Conservation (phyloP, 495 filamentous ascomycete genomes). For the Penicillium goetzii region DNA sequence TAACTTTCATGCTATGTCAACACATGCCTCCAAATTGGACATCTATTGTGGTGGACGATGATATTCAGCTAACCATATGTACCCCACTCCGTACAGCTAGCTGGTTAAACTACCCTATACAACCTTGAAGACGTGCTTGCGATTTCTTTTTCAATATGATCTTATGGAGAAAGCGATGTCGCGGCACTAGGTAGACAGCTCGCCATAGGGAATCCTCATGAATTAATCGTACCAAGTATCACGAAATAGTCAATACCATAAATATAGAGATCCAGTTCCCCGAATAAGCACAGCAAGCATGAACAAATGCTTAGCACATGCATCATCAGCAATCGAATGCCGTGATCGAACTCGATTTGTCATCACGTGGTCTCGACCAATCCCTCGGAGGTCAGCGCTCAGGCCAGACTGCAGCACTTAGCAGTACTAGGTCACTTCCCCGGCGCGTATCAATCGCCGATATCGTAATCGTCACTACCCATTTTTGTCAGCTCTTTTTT, state of each 20-base stretch:
- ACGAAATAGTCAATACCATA: too few species aligned
- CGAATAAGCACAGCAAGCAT: too few species aligned
- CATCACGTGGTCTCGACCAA: conserved; percentile 21
- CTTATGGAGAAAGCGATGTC: neutral
- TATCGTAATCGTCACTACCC: conserved; percentile 21
- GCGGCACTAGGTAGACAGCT: neutral
- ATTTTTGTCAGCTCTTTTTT: conserved; percentile 25
- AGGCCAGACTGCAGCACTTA: neutral
- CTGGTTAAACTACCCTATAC: neutral
- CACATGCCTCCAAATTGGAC: neutral
- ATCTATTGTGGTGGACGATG: neutral
- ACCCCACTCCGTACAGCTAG: neutral
- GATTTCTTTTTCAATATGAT: neutral
- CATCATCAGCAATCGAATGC: neutral
- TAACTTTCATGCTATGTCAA: neutral
- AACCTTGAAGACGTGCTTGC: neutral
- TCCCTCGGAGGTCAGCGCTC: neutral
- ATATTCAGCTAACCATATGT: neutral
- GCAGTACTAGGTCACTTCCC: neutral
- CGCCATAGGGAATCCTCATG: neutral
- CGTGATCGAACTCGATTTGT: conserved; percentile 15
- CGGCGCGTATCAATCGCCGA: conserved; percentile 20
- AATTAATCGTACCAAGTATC: too few species aligned
- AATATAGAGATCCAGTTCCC: too few species aligned
- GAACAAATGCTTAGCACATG: neutral